Percentiles rank a stretch among this genome's conserved stretches.
phyloP scores from a whole-genome alignment of 768 basidiomycete genomes.

The Infundibulicybe gibba region DNA sequence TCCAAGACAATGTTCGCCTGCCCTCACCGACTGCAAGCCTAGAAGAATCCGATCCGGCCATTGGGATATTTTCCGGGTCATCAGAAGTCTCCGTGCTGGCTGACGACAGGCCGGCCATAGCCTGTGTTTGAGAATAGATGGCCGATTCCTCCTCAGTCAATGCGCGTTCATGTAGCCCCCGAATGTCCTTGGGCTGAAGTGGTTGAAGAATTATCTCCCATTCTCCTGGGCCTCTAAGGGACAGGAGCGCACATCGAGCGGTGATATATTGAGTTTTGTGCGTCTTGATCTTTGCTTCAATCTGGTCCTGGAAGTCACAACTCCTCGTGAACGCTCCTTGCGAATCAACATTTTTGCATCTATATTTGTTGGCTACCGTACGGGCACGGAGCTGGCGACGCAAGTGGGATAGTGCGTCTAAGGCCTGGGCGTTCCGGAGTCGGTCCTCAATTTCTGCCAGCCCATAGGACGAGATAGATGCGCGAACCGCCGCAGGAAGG shows the following conservation, averaged over 20 bases:
- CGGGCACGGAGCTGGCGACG: conserved; percentile 7
- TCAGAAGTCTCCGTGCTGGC: too few species aligned
- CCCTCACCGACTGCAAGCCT: conserved; percentile 5
- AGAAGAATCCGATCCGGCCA: not conserved
- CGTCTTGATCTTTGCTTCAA: conserved; percentile 3
- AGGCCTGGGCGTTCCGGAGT: conserved; percentile 8
- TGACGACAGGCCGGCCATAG: not conserved
- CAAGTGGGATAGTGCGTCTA: conserved; percentile 6
- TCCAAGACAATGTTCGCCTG: conserved; percentile 6
- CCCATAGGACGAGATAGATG: conserved; percentile 1
- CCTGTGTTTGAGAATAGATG: not conserved
- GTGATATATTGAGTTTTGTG: conserved; percentile 2
- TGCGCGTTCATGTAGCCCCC: not conserved
- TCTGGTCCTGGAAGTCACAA: conserved; percentile 1
- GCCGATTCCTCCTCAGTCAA: conserved; percentile 3
- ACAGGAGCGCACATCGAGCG: conserved; percentile 7
- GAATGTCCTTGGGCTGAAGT: not conserved
- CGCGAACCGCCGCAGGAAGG: not conserved
- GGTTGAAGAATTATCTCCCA: not conserved
- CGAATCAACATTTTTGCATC: conserved; percentile 5
- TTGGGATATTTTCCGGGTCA: not conserved
- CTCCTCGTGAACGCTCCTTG: conserved; percentile 7
- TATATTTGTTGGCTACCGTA: conserved; percentile 3
- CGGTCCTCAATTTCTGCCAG: conserved; percentile 9
- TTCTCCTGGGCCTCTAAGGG: conserved; percentile 4